Evolutionary conservation across 805 yeast species (phyloP).

Genomic region (Candida dajiaensis): DNA sequence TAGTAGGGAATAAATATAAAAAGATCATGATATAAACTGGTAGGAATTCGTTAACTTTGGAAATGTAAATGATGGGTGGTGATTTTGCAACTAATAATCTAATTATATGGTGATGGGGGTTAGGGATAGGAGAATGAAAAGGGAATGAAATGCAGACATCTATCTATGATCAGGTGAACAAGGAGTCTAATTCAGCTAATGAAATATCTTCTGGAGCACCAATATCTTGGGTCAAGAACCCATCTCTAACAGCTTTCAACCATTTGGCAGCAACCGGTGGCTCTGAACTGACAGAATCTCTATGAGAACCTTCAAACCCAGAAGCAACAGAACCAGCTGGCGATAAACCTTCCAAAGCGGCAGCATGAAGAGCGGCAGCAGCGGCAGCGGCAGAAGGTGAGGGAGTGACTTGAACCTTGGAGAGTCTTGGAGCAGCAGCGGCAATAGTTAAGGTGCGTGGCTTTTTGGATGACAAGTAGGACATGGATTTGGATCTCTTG

Average conservation of each 20-base stretch:
- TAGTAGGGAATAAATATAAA: background rate
- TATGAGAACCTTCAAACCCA: conserved; percentile 14
- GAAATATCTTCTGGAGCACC: conserved; percentile 75
- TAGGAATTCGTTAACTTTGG: background rate
- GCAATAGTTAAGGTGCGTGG: conserved; percentile 55
- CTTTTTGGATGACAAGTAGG: conserved; percentile 49
- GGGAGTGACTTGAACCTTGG: conserved; percentile 52
- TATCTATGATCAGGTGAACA: conserved; percentile 29
- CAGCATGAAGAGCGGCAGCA: conserved; percentile 68
- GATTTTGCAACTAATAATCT: background rate
- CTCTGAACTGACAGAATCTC: conserved; percentile 19
- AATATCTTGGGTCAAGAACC: conserved; percentile 73
- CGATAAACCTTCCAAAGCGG: conserved; percentile 49
- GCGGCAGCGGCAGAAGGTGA: conserved; percentile 66
- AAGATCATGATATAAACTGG: conserved; percentile 1
- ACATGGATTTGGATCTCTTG: conserved; percentile 60
- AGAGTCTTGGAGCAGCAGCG: conserved; percentile 76
- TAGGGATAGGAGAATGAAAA: background rate
- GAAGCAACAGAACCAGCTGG: conserved; percentile 32
- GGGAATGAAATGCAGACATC: background rate
- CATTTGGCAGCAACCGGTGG: conserved; percentile 48
- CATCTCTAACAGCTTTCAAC: conserved; percentile 69
- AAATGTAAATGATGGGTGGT: background rate
- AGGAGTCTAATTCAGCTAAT: conserved; percentile 57
- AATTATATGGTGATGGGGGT: background rate